Evolutionary conservation across 257 asterid genomes (phyloP).

Genomic region (Perilla frutescens): DNA sequence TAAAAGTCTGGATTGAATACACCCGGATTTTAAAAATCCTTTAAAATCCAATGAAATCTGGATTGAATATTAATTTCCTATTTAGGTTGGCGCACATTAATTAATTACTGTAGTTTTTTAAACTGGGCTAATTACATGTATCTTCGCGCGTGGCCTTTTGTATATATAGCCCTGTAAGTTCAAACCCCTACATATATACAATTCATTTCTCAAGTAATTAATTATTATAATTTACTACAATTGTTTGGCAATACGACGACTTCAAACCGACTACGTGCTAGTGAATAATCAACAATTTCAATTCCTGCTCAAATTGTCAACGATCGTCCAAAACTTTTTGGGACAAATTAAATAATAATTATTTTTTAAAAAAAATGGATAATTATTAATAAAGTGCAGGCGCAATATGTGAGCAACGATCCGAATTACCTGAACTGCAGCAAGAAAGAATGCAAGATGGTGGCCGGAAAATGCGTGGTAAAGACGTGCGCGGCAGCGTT

Average conservation of each 20-base stretch:
- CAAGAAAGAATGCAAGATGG: conserved; percentile 55
- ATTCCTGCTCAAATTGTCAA: too few species aligned
- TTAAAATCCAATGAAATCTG: too few species aligned
- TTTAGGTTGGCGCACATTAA: conserved; percentile 12
- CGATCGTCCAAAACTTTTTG: too few species aligned
- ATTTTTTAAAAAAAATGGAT: too few species aligned
- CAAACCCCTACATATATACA: neutral
- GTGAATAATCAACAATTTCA: too few species aligned
- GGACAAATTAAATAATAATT: neutral
- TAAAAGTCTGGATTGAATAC: too few species aligned
- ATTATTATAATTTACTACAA: too few species aligned
- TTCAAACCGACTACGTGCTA: too few species aligned
- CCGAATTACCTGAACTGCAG: conserved; percentile 62
- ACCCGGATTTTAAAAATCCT: too few species aligned
- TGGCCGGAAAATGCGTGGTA: conserved; percentile 46
- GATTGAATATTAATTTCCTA: neutral
- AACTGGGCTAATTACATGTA: too few species aligned
- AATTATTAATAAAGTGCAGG: conserved; percentile 51
- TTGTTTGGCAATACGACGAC: too few species aligned
- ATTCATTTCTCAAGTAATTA: neutral
- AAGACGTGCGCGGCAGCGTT: conserved; percentile 63
- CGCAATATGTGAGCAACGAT: conserved; percentile 70
- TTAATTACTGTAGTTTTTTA: too few species aligned
- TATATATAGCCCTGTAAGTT: neutral
- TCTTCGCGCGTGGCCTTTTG: neutral